Percentiles rank a stretch among this genome's conserved stretches.
phyloP scores from a whole-genome alignment of 768 basidiomycete species.

The Leucosporidium yakuticum region DNA sequence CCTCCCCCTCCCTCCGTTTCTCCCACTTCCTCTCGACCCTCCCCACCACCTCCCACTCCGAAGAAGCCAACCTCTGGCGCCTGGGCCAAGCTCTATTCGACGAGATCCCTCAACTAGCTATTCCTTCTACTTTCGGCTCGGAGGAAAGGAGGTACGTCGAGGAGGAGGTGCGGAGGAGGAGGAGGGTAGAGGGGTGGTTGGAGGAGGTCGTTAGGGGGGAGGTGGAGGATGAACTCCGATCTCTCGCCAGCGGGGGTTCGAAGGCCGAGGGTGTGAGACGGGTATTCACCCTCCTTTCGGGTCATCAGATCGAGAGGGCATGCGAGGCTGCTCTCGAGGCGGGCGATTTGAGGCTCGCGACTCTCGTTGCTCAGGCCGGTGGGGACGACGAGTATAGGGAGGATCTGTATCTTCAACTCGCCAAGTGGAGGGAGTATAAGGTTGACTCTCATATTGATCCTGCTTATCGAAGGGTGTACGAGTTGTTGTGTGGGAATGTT shows the following conservation, averaged over 20 bases:
- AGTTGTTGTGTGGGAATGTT: conserved; percentile 71
- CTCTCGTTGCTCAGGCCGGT: conserved; percentile 71
- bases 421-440: conserved; percentile 73
- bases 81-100: conserved; percentile 86
- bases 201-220: conserved; percentile 61
- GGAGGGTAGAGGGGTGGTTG: conserved; percentile 78
- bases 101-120: conserved; percentile 57
- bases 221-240: conserved; percentile 62
- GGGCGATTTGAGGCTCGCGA: conserved; percentile 77
- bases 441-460: conserved; percentile 63
- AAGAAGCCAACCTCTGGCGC: conserved; percentile 76
- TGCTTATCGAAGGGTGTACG: conserved; percentile 71
- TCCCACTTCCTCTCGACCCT: conserved; percentile 69
- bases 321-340: conserved; percentile 65
- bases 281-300: conserved; percentile 73
- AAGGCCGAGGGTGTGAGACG: conserved; percentile 29
- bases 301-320: conserved; percentile 80
- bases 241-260: neutral
- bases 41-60: conserved; percentile 59
- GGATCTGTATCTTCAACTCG: conserved; percentile 67
- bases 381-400: conserved; percentile 71
- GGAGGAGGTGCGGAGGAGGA: conserved; percentile 61
- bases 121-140: conserved; percentile 38
- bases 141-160: neutral
- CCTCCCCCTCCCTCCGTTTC: conserved; percentile 66